A percentile compares a stretch with the other conserved stretches of the same genome.
Conservation (phyloP, 2,329 filamentous ascomycete species). For the Apiospora malaysiana region DNA sequence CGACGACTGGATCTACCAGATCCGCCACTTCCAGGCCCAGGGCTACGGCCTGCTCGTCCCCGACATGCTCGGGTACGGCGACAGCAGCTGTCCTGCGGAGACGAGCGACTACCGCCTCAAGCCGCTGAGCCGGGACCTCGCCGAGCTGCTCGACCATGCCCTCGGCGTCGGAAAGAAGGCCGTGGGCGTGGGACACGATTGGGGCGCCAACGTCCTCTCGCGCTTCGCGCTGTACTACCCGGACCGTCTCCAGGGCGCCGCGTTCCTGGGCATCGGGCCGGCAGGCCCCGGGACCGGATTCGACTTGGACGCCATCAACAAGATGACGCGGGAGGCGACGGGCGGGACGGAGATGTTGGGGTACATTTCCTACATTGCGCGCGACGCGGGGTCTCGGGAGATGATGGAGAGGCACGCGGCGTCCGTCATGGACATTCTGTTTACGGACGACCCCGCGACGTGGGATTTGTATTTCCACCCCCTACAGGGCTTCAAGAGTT, state of each 20-base stretch:
- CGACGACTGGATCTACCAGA: conserved; percentile 25
- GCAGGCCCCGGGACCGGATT: conserved; percentile 38
- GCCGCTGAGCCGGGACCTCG: conserved; percentile 39
- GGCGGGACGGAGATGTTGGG: conserved; percentile 23
- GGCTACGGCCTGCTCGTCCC: conserved; percentile 39
- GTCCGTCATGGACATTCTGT: conserved; percentile 23
- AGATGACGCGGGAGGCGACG: conserved; percentile 17
- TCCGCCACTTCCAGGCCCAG: conserved; percentile 37
- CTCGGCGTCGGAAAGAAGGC: conserved; percentile 35
- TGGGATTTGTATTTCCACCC: conserved; percentile 21
- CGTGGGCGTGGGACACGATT: conserved; percentile 50
- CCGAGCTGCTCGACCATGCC: conserved; percentile 39
- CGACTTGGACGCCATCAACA: conserved; percentile 23
- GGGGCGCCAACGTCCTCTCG: conserved; percentile 44
- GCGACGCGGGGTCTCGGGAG: conserved; percentile 3
- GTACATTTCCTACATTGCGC: conserved; percentile 21
- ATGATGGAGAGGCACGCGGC: conserved; percentile 22
- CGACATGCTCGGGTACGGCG: conserved; percentile 42
- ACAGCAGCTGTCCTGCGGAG: conserved; percentile 40
- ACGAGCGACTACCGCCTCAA: conserved; percentile 39
- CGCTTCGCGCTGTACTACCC: conserved; percentile 46
- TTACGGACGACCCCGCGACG: conserved; percentile 20
- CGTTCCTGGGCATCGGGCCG: conserved; percentile 46
- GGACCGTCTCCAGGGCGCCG: conserved; percentile 41
- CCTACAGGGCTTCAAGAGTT: conserved; percentile 15